Percentiles rank a stretch among this genome's conserved stretches.
phyloP scores from a whole-genome alignment of 2,329 filamentous ascomycete genomes.

The Talaromyces sp. region DNA sequence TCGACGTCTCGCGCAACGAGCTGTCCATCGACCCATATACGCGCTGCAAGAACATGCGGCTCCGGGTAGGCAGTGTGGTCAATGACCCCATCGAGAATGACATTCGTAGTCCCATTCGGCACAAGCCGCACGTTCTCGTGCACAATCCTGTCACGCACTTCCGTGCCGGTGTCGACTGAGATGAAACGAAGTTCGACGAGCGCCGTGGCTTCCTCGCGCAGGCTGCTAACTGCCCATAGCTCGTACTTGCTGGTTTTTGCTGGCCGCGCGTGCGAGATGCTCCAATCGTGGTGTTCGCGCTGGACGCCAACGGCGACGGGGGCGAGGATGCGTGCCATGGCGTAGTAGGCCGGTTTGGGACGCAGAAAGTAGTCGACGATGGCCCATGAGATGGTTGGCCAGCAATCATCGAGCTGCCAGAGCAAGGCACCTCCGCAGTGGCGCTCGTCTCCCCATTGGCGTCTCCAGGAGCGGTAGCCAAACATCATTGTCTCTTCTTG shows the following conservation, averaged over 20 bases:
- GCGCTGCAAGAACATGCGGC: slow-evolving; percentile 51
- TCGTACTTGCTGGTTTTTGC: slow-evolving; percentile 51
- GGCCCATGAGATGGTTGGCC: slow-evolving; percentile 60
- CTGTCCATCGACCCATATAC: slow-evolving; percentile 48
- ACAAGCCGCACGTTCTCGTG: slow-evolving; percentile 38
- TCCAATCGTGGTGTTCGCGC: slow-evolving; percentile 30
- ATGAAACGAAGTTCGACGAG: slow-evolving; percentile 46
- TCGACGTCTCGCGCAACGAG: slow-evolving; percentile 54
- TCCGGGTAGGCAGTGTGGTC: slow-evolving; percentile 38
- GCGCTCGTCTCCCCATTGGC: slow-evolving; percentile 43
- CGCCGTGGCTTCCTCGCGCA: slow-evolving; percentile 26
- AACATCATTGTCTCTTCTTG: slow-evolving; percentile 60
- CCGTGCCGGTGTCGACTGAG: slow-evolving; percentile 48
- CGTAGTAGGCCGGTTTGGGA: slow-evolving; percentile 60
- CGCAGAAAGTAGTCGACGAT: slow-evolving; percentile 59
- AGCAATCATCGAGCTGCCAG: slow-evolving; percentile 50
- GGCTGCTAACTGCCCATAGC: slow-evolving; percentile 54
- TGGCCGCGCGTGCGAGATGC: slow-evolving; percentile 54
- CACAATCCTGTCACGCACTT: slow-evolving; percentile 25
- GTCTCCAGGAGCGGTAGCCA: slow-evolving; percentile 54
- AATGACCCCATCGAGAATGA: slow-evolving; percentile 41
- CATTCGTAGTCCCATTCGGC: slow-evolving; percentile 54
- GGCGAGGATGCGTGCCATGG: slow-evolving; percentile 54
- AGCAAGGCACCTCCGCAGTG: slow-evolving; percentile 44
- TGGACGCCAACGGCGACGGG: slow-evolving; percentile 55